Base-by-base conservation (phyloP, 495 filamentous ascomycete species). In the Tuber aestivum region DNA sequence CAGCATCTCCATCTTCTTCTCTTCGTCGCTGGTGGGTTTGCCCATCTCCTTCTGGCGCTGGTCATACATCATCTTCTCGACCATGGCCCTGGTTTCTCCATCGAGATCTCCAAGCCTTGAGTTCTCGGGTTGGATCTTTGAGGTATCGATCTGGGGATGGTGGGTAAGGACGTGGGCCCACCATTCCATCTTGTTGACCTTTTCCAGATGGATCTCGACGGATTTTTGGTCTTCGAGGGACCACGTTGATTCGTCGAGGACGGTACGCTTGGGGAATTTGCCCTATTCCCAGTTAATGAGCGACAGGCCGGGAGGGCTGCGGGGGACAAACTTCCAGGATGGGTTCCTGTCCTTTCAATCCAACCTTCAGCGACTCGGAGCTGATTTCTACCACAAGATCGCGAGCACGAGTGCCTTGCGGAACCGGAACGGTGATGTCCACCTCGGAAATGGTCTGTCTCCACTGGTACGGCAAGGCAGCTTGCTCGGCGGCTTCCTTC, bases 21-120 rank as follows among this genome's bases (percentile, higher is more conserved):
- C 89, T 86, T 99, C 95, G 77, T 98, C 95, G 77, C 92, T 95
- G 37, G 90, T 93, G 80, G 92, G 91, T 83, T 90, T 89, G 10
- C 95, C 95, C 85, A 89, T 87, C 87, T 97, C 95, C 89, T 98
- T 98, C 88, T 97, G 94, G 69, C 92, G 87, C 88, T 99, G 95
- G 86, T 99, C 95, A 80, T 88, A 99, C 95, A 99, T 99, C 95
- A 99, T 98, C 89, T 99, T 99, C 90, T 99, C 95, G 65, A 99
- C 95, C 95, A 99, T 97, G n/a, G 89, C 87, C 76, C 95, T 88
- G 77, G 95, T 99, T 89, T 97, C 93, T 72, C 96, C 95, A 83
- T 99, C 96, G 75, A 99, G 86, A 85, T 99, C 95, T 75, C 91
- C 88, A 79, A 99, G 85, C 83, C 92, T 95, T 78, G 89, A 92